phyloP scores from a whole-genome alignment of 164 flowering plant species.

The Piper betle region DNA sequence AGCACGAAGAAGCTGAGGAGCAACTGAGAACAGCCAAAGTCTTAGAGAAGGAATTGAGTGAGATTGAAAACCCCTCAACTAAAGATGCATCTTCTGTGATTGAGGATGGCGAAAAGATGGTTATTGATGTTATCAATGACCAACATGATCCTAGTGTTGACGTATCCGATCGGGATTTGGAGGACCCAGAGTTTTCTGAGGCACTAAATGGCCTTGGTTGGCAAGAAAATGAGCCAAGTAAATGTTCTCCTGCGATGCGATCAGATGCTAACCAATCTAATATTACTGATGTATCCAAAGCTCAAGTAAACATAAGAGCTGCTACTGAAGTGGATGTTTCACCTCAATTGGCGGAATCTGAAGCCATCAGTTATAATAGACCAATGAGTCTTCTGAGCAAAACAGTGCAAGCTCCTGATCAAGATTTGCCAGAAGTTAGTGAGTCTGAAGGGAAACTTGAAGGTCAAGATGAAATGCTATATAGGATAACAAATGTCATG shows the following conservation, averaged over 20 bases:
- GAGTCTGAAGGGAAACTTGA: conserved; percentile 5
- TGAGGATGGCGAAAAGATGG: not conserved
- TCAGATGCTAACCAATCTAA: conserved; percentile 2
- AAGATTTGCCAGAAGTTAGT: conserved; percentile 1
- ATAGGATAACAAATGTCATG: not conserved
- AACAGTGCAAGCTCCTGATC: conserved; percentile 8
- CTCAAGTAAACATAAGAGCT: not conserved
- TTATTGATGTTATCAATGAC: not conserved
- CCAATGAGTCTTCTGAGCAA: conserved; percentile 16
- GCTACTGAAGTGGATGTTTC: not conserved
- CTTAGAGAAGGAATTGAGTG: conserved; percentile 58
- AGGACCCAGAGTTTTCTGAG: not conserved
- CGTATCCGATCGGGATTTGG: not conserved
- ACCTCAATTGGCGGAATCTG: conserved; percentile 8
- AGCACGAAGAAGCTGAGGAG: conserved; percentile 69
- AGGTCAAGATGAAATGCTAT: conserved; percentile 2
- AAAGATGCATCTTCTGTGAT: conserved; percentile 2
- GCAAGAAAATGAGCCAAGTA: conserved; percentile 5
- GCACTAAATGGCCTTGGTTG: conserved; percentile 2
- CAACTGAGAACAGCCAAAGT: conserved; percentile 38
- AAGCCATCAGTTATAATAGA: conserved; percentile 18
- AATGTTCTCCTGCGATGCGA: conserved; percentile 1
- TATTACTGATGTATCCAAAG: conserved; percentile 1
- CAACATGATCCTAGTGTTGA: not conserved
- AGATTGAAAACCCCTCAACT: conserved; percentile 29